Evolutionary conservation across 495 filamentous ascomycete species (phyloP).

Genomic region (Hyaloscypha bicolor): DNA sequence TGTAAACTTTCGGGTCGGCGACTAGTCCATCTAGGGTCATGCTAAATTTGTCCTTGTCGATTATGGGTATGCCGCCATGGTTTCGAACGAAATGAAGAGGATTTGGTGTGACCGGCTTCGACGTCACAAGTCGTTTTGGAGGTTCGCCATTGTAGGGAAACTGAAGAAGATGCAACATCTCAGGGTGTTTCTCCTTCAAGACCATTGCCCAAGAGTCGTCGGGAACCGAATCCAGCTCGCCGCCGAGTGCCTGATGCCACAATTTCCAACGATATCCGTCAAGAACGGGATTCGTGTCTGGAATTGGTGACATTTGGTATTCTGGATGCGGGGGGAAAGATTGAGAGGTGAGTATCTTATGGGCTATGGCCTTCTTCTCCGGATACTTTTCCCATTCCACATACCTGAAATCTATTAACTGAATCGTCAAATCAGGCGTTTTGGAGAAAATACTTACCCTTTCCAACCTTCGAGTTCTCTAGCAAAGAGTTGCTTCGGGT

Average conservation of each 20-base stretch:
- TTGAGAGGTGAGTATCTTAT: constrained; percentile 57
- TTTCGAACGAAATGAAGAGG: constrained; percentile 66
- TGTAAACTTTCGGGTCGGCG: constrained; percentile 53
- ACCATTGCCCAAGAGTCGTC: constrained; percentile 62
- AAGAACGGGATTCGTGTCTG: constrained; percentile 63
- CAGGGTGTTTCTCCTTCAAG: constrained; percentile 58
- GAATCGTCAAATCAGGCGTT: constrained; percentile 7
- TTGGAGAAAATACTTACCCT: constrained; percentile 15
- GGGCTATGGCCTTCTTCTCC: constrained; percentile 60
- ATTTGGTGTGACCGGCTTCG: constrained; percentile 60
- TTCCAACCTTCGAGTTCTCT: constrained; percentile 25
- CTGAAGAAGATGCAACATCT: constrained; percentile 70
- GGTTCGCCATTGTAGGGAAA: constrained; percentile 76
- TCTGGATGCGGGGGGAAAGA: constrained; percentile 60
- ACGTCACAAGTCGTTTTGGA: constrained; percentile 43
- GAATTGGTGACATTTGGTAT: constrained; percentile 60
- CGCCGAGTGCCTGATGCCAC: constrained; percentile 64
- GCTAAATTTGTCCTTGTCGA: constrained; percentile 54
- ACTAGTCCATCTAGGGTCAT: constrained; percentile 61
- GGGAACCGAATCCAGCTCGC: constrained; percentile 47
- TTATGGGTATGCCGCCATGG: constrained; percentile 66
- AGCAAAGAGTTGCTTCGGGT: constrained; percentile 18
- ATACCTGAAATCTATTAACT: constrained; percentile 41
- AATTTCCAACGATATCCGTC: constrained; percentile 64
- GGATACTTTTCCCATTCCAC: constrained; percentile 73